phyloP scores from a whole-genome alignment of 306 rosid genomes.

The Malus sylvestris region DNA sequence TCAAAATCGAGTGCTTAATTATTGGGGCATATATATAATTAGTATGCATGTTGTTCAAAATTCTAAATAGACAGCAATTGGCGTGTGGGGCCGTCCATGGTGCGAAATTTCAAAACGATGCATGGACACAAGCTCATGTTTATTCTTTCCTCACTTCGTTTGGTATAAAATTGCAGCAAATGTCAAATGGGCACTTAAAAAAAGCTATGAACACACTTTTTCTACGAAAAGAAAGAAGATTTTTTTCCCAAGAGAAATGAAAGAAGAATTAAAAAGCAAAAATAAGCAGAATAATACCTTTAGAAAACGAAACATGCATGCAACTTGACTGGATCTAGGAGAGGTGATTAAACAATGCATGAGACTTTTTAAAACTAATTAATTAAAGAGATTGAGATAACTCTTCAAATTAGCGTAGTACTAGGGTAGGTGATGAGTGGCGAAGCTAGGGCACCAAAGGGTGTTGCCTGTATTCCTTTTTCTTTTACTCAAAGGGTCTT shows the following conservation, averaged over 20 bases:
- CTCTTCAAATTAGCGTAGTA: not conserved
- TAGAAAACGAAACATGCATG: not conserved
- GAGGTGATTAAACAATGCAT: not conserved
- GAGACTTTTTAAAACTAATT: not conserved
- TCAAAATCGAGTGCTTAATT: not conserved
- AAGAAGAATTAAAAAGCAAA: not conserved
- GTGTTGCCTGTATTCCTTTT: too few relatives aligned
- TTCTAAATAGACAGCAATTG: not conserved
- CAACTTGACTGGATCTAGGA: not conserved
- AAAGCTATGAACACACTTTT: not conserved
- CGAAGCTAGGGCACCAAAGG: not conserved
- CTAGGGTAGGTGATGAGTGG: not conserved
- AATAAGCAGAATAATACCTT: not conserved
- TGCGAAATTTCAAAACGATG: not conserved
- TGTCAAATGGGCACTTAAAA: not conserved
- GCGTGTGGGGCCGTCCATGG: not conserved
- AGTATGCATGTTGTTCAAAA: not conserved
- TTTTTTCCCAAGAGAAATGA: not conserved
- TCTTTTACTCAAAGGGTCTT: too few relatives aligned
- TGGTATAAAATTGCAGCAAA: not conserved
- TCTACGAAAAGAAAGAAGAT: not conserved
- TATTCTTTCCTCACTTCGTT: not conserved
- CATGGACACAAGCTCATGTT: not conserved
- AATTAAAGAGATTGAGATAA: not conserved
- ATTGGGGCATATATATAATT: not conserved